These are phyloP conservation scores for Croton laevigatus DNA, from an alignment of 441 rosid species.

Conservation along the genomic window DNA sequence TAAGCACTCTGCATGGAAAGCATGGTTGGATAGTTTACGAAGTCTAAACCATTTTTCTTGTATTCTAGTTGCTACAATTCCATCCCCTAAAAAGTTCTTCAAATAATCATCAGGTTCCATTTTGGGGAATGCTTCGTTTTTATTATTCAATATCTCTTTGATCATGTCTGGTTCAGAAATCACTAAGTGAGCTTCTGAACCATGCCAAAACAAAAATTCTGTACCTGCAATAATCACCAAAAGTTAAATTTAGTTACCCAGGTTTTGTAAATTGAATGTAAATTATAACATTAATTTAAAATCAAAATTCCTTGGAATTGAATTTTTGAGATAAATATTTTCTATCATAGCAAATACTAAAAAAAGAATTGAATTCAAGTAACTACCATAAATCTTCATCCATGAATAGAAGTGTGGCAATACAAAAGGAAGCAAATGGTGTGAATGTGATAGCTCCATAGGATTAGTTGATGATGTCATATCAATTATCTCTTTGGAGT, in stretches of 20 bases:
- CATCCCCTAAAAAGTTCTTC: constrained; percentile 20
- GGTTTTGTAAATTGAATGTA: too few species aligned
- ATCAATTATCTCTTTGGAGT: constrained; percentile 28
- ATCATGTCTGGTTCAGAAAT: constrained; percentile 9
- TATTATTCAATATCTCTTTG: constrained; percentile 13
- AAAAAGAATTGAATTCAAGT: too few species aligned
- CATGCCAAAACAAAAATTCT: constrained; percentile 17
- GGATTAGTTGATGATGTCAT: constrained; percentile 20
- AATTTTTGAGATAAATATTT: too few species aligned
- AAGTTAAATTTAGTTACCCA: too few species aligned
- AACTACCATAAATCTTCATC: constrained; percentile 17
- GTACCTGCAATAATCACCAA: constrained; percentile 8
- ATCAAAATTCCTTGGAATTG: too few species aligned
- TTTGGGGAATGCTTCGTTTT: constrained; percentile 14
- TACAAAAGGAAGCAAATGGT: constrained; percentile 19
- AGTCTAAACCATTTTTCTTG: constrained; percentile 16
- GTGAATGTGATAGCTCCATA: constrained; percentile 25
- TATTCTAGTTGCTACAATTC: neutral
- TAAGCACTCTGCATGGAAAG: constrained; percentile 27
- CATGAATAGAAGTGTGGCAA: constrained; percentile 33
- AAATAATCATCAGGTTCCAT: neutral
- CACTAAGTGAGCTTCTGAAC: constrained; percentile 12
- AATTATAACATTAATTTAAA: too few species aligned
- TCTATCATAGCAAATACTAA: too few species aligned
- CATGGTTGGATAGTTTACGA: constrained; percentile 16